phyloP scores from a whole-genome alignment of 2,329 filamentous ascomycete genomes.

The Acarospora socialis region DNA sequence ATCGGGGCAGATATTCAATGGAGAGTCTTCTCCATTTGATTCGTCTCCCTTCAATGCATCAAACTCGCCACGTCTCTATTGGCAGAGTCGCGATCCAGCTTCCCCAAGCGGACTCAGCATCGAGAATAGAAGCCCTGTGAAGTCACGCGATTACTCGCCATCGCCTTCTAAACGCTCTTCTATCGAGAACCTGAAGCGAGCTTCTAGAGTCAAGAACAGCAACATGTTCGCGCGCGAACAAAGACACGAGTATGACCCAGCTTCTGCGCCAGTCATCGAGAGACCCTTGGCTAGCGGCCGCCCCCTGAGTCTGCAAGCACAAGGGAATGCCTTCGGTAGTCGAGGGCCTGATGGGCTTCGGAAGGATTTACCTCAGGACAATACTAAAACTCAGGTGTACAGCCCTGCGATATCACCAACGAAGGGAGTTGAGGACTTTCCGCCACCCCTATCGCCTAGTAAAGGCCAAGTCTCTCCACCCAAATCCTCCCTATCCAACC shows the following conservation, averaged over 20 bases:
- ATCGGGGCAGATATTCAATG: conserved; percentile 51
- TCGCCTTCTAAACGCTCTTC: conserved; percentile 72
- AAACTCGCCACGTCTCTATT: conserved; percentile 74
- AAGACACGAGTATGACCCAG: conserved; percentile 83
- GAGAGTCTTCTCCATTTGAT: conserved; percentile 72
- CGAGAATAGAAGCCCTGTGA: conserved; percentile 53
- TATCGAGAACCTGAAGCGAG: conserved; percentile 87
- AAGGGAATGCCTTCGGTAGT: conserved; percentile 55
- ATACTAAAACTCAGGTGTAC: conserved; percentile 47
- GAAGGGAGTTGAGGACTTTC: conserved; percentile 16
- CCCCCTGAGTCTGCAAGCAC: conserved; percentile 44
- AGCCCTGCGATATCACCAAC: conserved; percentile 27
- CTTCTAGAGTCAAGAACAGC: conserved; percentile 94
- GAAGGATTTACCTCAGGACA: conserved; percentile 33
- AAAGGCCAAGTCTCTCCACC: conserved; percentile 64
- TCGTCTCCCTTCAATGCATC: conserved; percentile 54
- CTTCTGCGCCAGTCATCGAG: conserved; percentile 62
- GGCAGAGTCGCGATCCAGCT: conserved; percentile 62
- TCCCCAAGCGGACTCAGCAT: conserved; percentile 48
- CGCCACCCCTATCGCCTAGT: conserved; percentile 41
- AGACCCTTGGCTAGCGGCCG: conserved; percentile 57
- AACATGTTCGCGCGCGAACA: conserved; percentile 90
- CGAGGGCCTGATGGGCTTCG: conserved; percentile 40
- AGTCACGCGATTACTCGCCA: conserved; percentile 47
- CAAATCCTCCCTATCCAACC: conserved; percentile 73